Conservation (phyloP, 1,284 basidiomycete genomes). For the Tremellales sp. region DNA sequence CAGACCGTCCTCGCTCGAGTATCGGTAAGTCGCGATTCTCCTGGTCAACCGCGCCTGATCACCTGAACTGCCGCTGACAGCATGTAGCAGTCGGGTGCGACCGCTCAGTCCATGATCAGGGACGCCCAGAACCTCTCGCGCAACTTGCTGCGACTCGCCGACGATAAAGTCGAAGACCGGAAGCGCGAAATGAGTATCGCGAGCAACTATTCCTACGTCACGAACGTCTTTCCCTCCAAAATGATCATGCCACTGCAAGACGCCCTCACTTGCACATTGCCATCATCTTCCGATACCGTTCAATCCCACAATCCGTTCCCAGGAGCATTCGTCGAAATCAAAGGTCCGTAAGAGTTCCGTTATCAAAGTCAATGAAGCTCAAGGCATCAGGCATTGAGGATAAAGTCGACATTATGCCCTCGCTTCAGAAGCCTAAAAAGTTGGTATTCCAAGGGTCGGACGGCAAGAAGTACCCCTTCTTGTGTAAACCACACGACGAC, state of each 20-base stretch:
- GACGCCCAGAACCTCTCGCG: constrained; percentile 35
- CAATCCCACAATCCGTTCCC: constrained; percentile 79
- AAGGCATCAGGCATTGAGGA: constrained; percentile 72
- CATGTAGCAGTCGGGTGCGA: no score
- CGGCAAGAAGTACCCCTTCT: constrained; percentile 81
- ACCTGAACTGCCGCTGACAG: no score
- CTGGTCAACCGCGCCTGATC: no score
- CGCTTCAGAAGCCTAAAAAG: constrained; percentile 88
- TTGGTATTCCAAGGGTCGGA: constrained; percentile 80
- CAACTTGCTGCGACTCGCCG: constrained; percentile 35
- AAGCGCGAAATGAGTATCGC: constrained; percentile 29
- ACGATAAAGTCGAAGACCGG: constrained; percentile 40
- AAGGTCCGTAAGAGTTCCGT: constrained; percentile 53
- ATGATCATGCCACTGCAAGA: constrained; percentile 90
- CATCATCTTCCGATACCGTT: constrained; percentile 62
- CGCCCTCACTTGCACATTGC: constrained; percentile 83
- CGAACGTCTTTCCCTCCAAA: constrained; percentile 58
- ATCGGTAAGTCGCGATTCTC: constrained; percentile 4
- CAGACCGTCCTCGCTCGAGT: constrained; percentile 27
- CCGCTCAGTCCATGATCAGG: constrained; percentile 20
- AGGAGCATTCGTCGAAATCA: constrained; percentile 67
- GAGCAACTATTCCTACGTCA: constrained; percentile 60
- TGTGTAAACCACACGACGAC: constrained; percentile 98
- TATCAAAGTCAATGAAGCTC: constrained; percentile 1
- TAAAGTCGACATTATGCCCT: constrained; percentile 86